phyloP scores from a whole-genome alignment of 257 asterid species.

The Gentiana macrophylla region DNA sequence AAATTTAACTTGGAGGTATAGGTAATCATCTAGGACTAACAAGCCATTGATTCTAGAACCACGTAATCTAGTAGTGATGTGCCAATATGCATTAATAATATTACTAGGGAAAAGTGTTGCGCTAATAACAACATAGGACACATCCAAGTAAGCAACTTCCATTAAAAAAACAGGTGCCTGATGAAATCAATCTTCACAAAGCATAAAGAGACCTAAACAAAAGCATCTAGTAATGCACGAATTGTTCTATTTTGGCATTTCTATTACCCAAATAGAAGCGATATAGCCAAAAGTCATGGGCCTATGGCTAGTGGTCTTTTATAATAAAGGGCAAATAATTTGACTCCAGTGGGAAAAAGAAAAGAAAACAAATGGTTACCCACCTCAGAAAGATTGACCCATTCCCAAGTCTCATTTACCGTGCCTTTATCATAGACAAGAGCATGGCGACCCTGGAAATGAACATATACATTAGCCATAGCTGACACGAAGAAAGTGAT shows the following conservation, averaged over 20 bases:
- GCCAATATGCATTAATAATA: no score
- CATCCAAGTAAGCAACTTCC: no score
- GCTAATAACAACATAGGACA: no score
- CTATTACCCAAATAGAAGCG: neutral
- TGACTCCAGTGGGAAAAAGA: neutral
- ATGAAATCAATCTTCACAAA: no score
- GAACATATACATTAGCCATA: conserved; percentile 12
- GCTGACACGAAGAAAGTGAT: conserved; percentile 8
- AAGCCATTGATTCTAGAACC: no score
- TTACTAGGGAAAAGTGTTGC: no score
- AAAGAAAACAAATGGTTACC: conserved; percentile 7
- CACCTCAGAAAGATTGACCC: conserved; percentile 73
- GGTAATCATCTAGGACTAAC: no score
- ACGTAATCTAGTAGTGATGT: no score
- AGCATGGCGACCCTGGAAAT: conserved; percentile 57
- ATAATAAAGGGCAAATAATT: conserved; percentile 1
- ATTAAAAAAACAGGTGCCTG: no score
- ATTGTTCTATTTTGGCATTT: neutral
- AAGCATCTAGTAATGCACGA: no score
- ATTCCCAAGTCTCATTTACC: conserved; percentile 53
- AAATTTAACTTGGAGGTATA: no score
- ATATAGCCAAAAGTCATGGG: neutral
- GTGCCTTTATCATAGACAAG: conserved; percentile 58
- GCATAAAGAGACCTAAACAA: neutral
- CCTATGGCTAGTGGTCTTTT: no score